Base-by-base conservation (phyloP, 192 early-diverging fungal species). In the Dimargaris xerosporica region DNA sequence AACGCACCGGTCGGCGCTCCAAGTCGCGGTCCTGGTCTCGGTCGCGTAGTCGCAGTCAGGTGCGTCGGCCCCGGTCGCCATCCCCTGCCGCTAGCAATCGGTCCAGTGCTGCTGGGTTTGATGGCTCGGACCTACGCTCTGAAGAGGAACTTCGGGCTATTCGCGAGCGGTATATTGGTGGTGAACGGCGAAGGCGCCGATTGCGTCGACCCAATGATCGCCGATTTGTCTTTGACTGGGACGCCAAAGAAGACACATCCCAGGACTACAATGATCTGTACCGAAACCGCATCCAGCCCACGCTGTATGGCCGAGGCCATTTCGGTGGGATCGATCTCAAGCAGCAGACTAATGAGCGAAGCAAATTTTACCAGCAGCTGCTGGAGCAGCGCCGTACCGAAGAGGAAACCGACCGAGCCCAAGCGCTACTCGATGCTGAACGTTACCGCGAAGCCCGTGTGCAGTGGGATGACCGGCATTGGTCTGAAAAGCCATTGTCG, bases 181-280 rank as follows among this genome's bases (percentile, higher is more conserved):
- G 81, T 46, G 89, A 91, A 44, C 74, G 83, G 15, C 75, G 77
- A 60, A 80, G 83, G 62, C 80, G 91, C 31, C 85, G 83, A 64
- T 75, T 85, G 54, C 85, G 94, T 16, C 80, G 78, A 62, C 86
- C 89, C 77, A 90, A 91, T 65, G 91, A 96, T 55, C 89, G 92
- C 55, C 94, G 92, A 67, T 96, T 99, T 71, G 89, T 91, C 17
- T 99, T 99, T 78, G 96, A 95, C 69, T 99, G 96, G 96, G 90
- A 87, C 61, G 87, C 90, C 0, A 77, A 78, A 28, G 96, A 99
- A 70, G 96, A 99, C 66, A 99, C 96, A 3, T 94, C 94, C 19
- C 74, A 83, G 42, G 94, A 96, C 65, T 83, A 89, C 55, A 94
- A 90, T 69, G 92, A 93, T 15, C 70, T 98, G 7, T 98, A 98